These are phyloP conservation scores for Delonix regia DNA, from an alignment of 306 rosid genomes.

Conservation along the genomic window DNA sequence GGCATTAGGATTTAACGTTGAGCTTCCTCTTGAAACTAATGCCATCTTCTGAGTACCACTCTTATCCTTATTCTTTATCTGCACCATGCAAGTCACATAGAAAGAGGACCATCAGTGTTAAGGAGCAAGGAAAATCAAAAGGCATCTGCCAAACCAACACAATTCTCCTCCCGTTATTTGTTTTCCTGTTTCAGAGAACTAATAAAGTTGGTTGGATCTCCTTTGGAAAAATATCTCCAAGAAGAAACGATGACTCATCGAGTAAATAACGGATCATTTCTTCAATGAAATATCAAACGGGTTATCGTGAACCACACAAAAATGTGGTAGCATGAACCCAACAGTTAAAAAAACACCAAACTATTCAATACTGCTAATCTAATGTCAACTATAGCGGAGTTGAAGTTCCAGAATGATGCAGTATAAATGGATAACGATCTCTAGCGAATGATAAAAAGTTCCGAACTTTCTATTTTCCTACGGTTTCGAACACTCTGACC, in stretches of 20 bases:
- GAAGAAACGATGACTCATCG: neutral
- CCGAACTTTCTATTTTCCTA: neutral
- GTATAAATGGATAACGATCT: neutral
- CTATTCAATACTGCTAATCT: conserved; percentile 9
- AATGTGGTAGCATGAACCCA: neutral
- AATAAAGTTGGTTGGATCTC: neutral
- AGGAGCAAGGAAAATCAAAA: neutral
- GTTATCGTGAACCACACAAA: neutral
- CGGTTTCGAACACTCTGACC: neutral
- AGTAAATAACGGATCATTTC: neutral
- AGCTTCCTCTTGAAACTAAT: conserved; percentile 67
- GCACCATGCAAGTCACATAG: conserved; percentile 26
- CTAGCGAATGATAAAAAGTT: neutral
- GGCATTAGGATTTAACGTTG: conserved; percentile 80
- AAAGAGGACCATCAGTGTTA: conserved; percentile 13
- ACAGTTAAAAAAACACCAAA: neutral
- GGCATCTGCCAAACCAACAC: neutral
- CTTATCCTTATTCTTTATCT: conserved; percentile 36
- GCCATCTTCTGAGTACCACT: conserved; percentile 57
- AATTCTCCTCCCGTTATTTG: neutral
- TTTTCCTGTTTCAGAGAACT: neutral
- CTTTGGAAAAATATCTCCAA: neutral
- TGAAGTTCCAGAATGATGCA: neutral
- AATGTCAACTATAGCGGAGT: neutral
- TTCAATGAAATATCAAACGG: neutral